Conservation (phyloP, 768 basidiomycete genomes). For the Calocera viscosa region DNA sequence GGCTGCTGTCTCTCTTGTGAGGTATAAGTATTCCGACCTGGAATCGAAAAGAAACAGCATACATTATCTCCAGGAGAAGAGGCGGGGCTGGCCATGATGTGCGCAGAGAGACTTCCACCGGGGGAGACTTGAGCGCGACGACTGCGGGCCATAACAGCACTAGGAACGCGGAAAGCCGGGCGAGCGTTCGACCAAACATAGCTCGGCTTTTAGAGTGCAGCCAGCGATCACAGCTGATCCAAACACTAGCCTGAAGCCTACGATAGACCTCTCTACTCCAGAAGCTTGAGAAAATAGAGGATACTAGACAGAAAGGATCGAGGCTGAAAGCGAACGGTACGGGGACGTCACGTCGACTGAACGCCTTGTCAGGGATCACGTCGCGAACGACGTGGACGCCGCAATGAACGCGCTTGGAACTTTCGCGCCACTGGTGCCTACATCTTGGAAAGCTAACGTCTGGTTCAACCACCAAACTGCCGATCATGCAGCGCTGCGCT, state of each 20-base stretch:
- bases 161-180: not conserved
- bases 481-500: not conserved
- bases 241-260: not conserved
- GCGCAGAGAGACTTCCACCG: constrained; percentile 29
- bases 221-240: too few relatives aligned
- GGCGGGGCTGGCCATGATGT: constrained; percentile 30
- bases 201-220: not conserved
- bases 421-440: too few relatives aligned
- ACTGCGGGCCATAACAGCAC: not conserved
- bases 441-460: too few relatives aligned
- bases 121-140: constrained; percentile 18
- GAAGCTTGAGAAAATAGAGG: not conserved
- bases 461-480: too few relatives aligned
- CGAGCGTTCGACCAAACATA: not conserved
- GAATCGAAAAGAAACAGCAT: constrained; percentile 11
- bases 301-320: not conserved
- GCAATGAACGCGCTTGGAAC: not conserved
- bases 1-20: constrained; percentile 62
- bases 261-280: not conserved
- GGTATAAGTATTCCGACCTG: not conserved
- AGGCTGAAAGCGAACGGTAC: too few relatives aligned
- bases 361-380: not conserved
- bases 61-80: constrained; percentile 27
- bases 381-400: not conserved
- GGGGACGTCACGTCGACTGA: too few relatives aligned